Evolutionary conservation across 305 asterid genomes (phyloP), one percentile per base, ranked within the genome.

Genomic region (Solanum hybrid): DNA sequence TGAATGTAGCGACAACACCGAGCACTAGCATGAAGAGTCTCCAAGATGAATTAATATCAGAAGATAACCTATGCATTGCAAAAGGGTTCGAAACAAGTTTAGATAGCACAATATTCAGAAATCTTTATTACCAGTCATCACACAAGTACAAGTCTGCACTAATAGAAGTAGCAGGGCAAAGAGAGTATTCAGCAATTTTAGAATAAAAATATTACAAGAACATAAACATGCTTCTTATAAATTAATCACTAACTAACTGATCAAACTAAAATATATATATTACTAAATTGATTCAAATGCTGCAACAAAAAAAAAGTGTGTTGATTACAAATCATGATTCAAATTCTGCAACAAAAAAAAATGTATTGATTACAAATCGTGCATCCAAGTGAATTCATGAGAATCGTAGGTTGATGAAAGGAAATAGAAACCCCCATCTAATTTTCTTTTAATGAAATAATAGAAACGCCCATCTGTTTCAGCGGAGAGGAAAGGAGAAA

Each of bases 1-100:
- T 93, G 37, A 93, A 94, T 9, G 96, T 93, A 1, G 94, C 92
- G 12, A 94, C 96, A 17, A 93, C 93, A 85, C 93, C 94, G 34
- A 95, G 98, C 69, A 95, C 96, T 34, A 93, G 94, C 1, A 95
- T 95, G 93, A 94, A 95, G 92, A 94, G 96, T 22, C 90, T 78
- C 95, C 96, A 92, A 66, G 94, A 72, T 9, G 96, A 95, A 91
- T 91, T 69, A 14, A 91, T 37, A 90, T 90, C 87, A 10, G 97
- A 95, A 27, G 93, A 89, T 73, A 94, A 87, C 86, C 94, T 92
- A 2, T 94, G 96, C 90, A 87, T 86, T 32, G 73, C 46, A n/a
- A 91, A 90, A 71, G 92, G 89, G 84, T 96, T 95, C 9, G 88
- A 35, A 9, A 90, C 22, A 89, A 91, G 90, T 91, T 96, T 89